Evolutionary conservation across 163 green algal species (phyloP).

Genomic region (Chlamydomonas reinhardtii): DNA sequence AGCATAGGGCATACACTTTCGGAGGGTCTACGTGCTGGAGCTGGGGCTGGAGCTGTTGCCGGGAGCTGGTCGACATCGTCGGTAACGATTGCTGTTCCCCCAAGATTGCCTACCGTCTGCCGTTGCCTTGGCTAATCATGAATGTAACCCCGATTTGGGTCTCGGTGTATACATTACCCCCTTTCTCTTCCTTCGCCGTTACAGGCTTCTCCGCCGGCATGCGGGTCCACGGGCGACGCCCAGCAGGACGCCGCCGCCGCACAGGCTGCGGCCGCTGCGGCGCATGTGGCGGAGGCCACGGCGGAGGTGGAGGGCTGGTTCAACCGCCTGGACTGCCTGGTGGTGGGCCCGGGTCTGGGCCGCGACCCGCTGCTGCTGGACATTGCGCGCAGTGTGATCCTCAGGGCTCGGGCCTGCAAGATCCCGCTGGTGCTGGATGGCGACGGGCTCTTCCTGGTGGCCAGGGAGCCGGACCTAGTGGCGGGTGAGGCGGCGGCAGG

Average conservation of each 20-base stretch:
- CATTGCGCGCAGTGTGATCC: constrained; percentile 42
- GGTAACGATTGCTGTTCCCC: too few species aligned
- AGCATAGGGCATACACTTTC: too few species aligned
- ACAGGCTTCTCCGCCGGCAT: too few species aligned
- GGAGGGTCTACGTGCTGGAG: too few species aligned
- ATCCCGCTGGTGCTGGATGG: constrained; percentile 68
- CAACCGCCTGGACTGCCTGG: constrained; percentile 81
- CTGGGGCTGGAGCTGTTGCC: too few species aligned
- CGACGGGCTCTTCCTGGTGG: constrained; percentile 61
- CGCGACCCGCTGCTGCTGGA: constrained; percentile 70
- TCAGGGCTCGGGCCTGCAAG: constrained; percentile 17
- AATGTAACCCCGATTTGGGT: too few species aligned
- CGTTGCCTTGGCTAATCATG: too few species aligned
- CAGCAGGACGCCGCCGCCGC: background rate
- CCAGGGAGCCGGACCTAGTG: constrained; percentile 55
- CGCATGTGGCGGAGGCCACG: constrained; percentile 24
- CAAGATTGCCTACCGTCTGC: too few species aligned
- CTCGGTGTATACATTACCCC: too few species aligned
- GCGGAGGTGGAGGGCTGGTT: constrained; percentile 59
- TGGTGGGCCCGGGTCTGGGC: constrained; percentile 93
- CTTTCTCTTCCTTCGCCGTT: too few species aligned
- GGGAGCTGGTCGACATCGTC: too few species aligned
- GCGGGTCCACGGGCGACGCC: background rate
- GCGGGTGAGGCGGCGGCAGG: constrained; percentile 8
- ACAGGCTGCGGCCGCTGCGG: constrained; percentile 5